Conservation (phyloP, 352 stramenopile genomes). For the Globisporangium megalacanthum region DNA sequence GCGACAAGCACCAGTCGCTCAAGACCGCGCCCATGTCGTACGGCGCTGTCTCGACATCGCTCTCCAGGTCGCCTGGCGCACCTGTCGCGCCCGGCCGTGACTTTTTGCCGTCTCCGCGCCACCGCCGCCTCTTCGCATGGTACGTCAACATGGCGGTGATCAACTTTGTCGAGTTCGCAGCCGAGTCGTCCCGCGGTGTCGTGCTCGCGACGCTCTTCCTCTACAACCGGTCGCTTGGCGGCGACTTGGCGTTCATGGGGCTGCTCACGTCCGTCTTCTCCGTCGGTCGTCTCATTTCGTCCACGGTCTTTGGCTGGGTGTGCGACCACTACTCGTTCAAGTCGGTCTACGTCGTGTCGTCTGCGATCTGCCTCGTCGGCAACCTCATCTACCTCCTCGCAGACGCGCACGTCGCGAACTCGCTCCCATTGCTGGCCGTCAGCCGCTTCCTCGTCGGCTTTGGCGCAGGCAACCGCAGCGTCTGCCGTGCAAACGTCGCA, state of each 20-base stretch:
- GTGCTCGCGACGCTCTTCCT: slow-evolving; percentile 65
- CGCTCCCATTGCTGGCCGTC: slow-evolving; percentile 29
- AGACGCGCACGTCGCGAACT: slow-evolving; percentile 27
- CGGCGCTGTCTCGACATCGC: slow-evolving; percentile 16
- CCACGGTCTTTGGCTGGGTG: slow-evolving; percentile 54
- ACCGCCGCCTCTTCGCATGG: slow-evolving; percentile 21
- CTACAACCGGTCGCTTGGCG: slow-evolving; percentile 47
- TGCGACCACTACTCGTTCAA: slow-evolving; percentile 56
- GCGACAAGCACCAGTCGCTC: slow-evolving; percentile 9
- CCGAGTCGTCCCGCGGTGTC: slow-evolving; percentile 51
- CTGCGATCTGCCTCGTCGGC: slow-evolving; percentile 31
- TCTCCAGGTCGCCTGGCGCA: not conserved
- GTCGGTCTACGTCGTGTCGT: slow-evolving; percentile 41
- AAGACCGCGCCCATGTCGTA: slow-evolving; percentile 18
- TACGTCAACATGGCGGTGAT: slow-evolving; percentile 60
- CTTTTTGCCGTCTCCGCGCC: slow-evolving; percentile 23
- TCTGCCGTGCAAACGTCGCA: slow-evolving; percentile 65
- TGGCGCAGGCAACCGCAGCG: slow-evolving; percentile 61
- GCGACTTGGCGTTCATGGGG: slow-evolving; percentile 46
- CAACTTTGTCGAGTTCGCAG: slow-evolving; percentile 47
- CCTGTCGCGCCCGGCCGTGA: slow-evolving; percentile 20
- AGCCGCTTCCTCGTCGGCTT: slow-evolving; percentile 69
- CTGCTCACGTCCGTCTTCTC: slow-evolving; percentile 63
- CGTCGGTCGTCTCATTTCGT: slow-evolving; percentile 53
- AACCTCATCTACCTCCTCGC: slow-evolving; percentile 59